Evolutionary conservation across 192 early-diverging fungal genomes (phyloP), one percentile per base, ranked within the genome.

Genomic region (Umbelopsis sp.): DNA sequence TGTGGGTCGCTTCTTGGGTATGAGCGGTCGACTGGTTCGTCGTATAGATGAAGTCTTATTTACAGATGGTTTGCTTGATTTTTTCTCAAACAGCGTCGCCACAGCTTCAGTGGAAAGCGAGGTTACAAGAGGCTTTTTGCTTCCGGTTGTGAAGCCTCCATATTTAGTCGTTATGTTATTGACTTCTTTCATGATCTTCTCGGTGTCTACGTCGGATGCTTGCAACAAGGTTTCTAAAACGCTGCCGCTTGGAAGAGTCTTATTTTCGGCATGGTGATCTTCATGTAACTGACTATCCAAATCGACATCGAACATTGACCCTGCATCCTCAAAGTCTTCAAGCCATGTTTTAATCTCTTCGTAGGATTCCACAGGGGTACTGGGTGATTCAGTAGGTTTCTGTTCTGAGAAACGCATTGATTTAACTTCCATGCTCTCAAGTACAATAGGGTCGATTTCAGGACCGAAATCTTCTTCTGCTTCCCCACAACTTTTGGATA

Each of bases 391-490:
- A 61, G 5, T 10, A 15, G 30, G 3, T 18, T 35, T 23, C 27
- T 7, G 27, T 27, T 35, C 25, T 35, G 27, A 23, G 8, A 0
- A 16, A 16, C 3, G 16, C 27, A 15, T 61, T 61, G 55, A 2
- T 25, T 61, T 61, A 7, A 4, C 18, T 18, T 61, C 55, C 27
- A 61, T 61, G 27, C 55, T 35, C 11, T 22, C 55, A 35, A 61
- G 55, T 3, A 15, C 30, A 35, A 35, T 12, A n/a, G 55, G 23
- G 30, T 61, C 55, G 18, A 61, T 33, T n/a, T 61, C 55, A 16
- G 55, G 55, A 5, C 55, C 55, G 30, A 61, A 61, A 25, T 61
- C 55, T n/a, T 61, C 55, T 33, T 61, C 55, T 61, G 55, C 25
- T 61, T 61, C 55, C 18, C 35, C 55, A 8, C 25, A 7, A 15